These are phyloP conservation scores for Saccharomyces jurei DNA, from an alignment of 805 yeast genomes.

Conservation along the genomic window DNA sequence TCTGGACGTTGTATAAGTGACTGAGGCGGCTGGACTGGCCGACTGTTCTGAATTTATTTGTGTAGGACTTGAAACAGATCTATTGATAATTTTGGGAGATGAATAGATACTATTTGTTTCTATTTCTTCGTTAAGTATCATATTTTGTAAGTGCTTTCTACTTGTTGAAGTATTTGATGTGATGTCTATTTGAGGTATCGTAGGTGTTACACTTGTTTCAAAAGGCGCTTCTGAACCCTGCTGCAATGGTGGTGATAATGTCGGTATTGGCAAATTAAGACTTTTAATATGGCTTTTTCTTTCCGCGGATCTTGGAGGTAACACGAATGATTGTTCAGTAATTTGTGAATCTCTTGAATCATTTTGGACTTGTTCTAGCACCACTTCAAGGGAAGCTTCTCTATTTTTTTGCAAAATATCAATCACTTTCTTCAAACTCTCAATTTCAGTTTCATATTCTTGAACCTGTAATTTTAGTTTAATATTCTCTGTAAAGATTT, in stretches of 20 bases:
- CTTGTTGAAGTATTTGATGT: slow-evolving; percentile 2
- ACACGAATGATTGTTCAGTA: slow-evolving; percentile 10
- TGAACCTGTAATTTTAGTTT: slow-evolving; percentile 20
- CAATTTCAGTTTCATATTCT: slow-evolving; percentile 22
- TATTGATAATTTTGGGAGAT: background rate
- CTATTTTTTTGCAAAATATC: slow-evolving; percentile 8
- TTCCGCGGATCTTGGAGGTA: slow-evolving; percentile 37
- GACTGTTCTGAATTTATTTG: background rate
- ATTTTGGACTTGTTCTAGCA: slow-evolving; percentile 2
- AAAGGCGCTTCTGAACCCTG: background rate
- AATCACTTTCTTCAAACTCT: slow-evolving; percentile 11
- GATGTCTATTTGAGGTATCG: slow-evolving; percentile 6
- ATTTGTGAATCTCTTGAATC: background rate
- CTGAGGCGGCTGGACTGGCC: slow-evolving; percentile 31
- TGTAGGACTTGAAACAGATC: background rate
- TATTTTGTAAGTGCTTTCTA: background rate
- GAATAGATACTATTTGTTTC: background rate
- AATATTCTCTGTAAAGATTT: slow-evolving; percentile 25
- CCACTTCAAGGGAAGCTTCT: slow-evolving; percentile 4
- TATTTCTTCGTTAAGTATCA: background rate
- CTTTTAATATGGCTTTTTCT: slow-evolving; percentile 23
- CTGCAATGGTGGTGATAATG: background rate
- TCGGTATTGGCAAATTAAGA: slow-evolving; percentile 8
- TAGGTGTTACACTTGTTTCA: background rate
- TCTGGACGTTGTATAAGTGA: slow-evolving; percentile 31